A percentile compares a stretch with the other conserved stretches of the same genome.
Evolutionary conservation across 192 early-diverging fungal genomes (phyloP).

Genomic region (Rhizoclosmatium globosum): DNA sequence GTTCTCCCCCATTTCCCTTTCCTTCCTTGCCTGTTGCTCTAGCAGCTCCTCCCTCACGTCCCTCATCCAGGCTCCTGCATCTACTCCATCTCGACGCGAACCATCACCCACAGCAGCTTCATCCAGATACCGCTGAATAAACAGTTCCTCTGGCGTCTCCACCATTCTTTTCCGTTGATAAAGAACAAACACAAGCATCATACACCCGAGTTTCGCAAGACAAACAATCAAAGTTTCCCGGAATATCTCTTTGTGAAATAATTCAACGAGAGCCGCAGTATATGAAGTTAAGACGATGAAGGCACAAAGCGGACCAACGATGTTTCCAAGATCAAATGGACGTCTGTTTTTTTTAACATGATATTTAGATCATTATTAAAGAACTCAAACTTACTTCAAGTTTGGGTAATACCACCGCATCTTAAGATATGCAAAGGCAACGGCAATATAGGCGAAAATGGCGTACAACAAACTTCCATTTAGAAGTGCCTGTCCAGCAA

Average conservation of each 20-base stretch:
- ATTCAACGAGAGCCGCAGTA: background rate
- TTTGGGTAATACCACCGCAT: background rate
- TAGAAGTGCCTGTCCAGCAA: background rate
- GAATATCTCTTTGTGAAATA: background rate
- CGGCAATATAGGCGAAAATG: background rate
- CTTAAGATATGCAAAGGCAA: background rate
- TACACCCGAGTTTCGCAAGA: background rate
- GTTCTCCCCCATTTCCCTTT: too few species aligned
- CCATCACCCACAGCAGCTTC: background rate
- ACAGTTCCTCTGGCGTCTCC: slow-evolving; percentile 3
- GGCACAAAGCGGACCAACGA: background rate
- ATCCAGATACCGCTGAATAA: slow-evolving; percentile 4
- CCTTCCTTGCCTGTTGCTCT: too few species aligned
- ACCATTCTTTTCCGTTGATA: background rate
- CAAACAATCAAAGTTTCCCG: background rate
- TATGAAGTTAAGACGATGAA: background rate
- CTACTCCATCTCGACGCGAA: too few species aligned
- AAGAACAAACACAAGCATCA: background rate
- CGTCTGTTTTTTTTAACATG: too few species aligned
- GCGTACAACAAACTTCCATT: background rate
- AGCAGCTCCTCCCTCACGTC: too few species aligned
- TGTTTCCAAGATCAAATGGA: slow-evolving; percentile 2
- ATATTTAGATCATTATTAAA: too few species aligned
- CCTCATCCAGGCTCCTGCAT: too few species aligned
- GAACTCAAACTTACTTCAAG: slow-evolving; percentile 1